Conservation (phyloP, 352 stramenopile genomes). For the Phytophthora hybrid region DNA sequence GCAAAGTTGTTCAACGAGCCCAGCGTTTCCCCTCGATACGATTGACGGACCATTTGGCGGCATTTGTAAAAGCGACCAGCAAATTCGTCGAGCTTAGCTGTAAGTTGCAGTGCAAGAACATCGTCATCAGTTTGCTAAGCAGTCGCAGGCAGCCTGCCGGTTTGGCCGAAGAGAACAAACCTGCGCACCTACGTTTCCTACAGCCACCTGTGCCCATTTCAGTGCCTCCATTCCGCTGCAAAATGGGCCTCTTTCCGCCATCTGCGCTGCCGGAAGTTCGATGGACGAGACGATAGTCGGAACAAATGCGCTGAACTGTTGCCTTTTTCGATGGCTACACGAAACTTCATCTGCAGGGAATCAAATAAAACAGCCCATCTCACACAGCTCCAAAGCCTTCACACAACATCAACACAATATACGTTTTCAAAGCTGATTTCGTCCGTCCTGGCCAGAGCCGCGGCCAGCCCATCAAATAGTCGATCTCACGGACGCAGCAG, state of each 20-base stretch:
- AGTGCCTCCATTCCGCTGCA: not conserved
- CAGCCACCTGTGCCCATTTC: not conserved
- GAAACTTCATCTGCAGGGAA: slow-evolving; percentile 7
- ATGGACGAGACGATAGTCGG: slow-evolving; percentile 5
- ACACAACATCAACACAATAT: slow-evolving; percentile 3
- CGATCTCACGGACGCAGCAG: slow-evolving; percentile 21
- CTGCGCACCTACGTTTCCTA: not conserved
- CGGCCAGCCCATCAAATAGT: slow-evolving; percentile 22
- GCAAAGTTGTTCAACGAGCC: not conserved
- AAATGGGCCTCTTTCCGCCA: slow-evolving; percentile 8
- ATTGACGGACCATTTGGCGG: not conserved
- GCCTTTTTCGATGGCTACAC: slow-evolving; percentile 13
- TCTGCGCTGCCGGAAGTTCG: slow-evolving; percentile 19
- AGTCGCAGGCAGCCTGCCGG: not conserved
- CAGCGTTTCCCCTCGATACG: not conserved
- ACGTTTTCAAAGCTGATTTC: not conserved
- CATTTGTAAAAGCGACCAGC: too few species aligned
- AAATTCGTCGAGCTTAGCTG: too few species aligned
- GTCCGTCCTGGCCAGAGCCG: not conserved
- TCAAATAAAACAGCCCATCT: not conserved
- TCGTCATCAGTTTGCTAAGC: too few species aligned
- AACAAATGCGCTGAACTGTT: slow-evolving; percentile 20
- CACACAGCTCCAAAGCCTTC: not conserved
- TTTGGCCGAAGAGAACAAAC: not conserved
- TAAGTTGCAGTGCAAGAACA: too few species aligned